Evolutionary conservation across 2,329 filamentous ascomycete genomes (phyloP).

Genomic region (Hypomyces perniciosus): DNA sequence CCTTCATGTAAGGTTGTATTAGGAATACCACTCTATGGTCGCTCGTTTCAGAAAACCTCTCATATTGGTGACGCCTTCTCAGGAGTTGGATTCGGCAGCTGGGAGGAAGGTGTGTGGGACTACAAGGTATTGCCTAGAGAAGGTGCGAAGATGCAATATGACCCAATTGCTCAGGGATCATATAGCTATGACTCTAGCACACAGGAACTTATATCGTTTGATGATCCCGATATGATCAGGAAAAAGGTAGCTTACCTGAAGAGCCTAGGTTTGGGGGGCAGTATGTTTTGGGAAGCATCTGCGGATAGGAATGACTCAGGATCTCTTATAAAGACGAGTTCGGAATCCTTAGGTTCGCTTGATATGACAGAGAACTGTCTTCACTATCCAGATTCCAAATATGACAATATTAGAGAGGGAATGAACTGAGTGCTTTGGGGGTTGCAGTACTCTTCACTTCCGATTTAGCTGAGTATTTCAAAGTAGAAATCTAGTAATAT

Average conservation of each 20-base stretch:
- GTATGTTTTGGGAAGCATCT: conserved; percentile 83
- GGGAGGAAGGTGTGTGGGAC: conserved; percentile 72
- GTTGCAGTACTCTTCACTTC: too few relatives aligned
- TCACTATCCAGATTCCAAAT: conserved; percentile 47
- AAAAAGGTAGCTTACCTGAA: conserved; percentile 63
- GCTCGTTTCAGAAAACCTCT: conserved; percentile 36
- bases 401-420: conserved; percentile 44
- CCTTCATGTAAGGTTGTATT: conserved; percentile 62
- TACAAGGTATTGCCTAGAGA: conserved; percentile 68
- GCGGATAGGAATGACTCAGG: conserved; percentile 55
- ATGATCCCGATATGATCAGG: conserved; percentile 54
- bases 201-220: conserved; percentile 65
- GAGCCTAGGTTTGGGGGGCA: conserved; percentile 58
- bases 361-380: conserved; percentile 45
- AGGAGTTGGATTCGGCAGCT: conserved; percentile 62
- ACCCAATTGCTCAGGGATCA: conserved; percentile 53
- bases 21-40: conserved; percentile 61
- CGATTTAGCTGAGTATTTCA: too few relatives aligned
- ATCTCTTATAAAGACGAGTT: conserved; percentile 52
- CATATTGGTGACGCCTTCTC: conserved; percentile 59
- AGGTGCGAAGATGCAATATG: conserved; percentile 52
- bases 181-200: conserved; percentile 62
- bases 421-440: conserved; percentile 14
- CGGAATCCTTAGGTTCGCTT: conserved; percentile 36
- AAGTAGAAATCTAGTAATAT: too few relatives aligned